Percentiles rank a stretch among this genome's conserved stretches.
These are phyloP conservation scores for Colletotrichum eleusines DNA, from an alignment of 2,329 filamentous ascomycete genomes.

Conservation along the genomic window DNA sequence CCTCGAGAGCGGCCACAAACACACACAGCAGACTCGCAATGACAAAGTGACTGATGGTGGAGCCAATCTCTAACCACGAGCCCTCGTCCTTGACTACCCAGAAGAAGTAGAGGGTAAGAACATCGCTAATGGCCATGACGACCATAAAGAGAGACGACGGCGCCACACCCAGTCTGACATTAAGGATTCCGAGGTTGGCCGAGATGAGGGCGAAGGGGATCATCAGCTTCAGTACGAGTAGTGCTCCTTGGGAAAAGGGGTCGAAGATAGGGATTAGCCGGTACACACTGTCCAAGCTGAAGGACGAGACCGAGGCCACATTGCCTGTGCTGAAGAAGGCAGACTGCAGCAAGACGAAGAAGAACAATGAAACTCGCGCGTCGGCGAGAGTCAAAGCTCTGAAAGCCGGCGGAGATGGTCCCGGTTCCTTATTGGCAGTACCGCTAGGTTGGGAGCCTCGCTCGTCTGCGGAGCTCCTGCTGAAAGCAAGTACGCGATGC, in stretches of 20 bases:
- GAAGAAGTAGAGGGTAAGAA: constrained; percentile 96
- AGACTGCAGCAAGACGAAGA: constrained; percentile 93
- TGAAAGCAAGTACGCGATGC: constrained; percentile 68
- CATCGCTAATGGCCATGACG: constrained; percentile 90
- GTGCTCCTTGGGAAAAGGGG: constrained; percentile 89
- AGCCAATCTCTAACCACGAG: constrained; percentile 97
- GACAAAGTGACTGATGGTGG: constrained; percentile 93
- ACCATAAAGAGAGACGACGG: constrained; percentile 94
- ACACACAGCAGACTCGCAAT: constrained; percentile 92
- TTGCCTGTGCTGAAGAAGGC: constrained; percentile 98
- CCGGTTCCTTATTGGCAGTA: background rate
- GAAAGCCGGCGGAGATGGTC: constrained; percentile 48
- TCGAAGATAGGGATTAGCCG: constrained; percentile 93
- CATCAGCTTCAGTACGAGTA: constrained; percentile 90
- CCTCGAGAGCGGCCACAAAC: constrained; percentile 90
- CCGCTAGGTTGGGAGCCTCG: background rate
- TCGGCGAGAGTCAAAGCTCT: constrained; percentile 85
- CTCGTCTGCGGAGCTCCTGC: background rate
- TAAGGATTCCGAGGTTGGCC: constrained; percentile 93
- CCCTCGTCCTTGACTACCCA: constrained; percentile 98
- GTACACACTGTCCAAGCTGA: constrained; percentile 90
- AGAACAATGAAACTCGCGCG: constrained; percentile 89
- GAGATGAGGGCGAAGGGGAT: constrained; percentile 94
- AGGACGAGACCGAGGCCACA: constrained; percentile 91
- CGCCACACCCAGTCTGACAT: constrained; percentile 83